Evolutionary conservation across 169 alveolate genomes (phyloP), one percentile per base, ranked within the genome.

Genomic region (Plasmodium yoelii): DNA sequence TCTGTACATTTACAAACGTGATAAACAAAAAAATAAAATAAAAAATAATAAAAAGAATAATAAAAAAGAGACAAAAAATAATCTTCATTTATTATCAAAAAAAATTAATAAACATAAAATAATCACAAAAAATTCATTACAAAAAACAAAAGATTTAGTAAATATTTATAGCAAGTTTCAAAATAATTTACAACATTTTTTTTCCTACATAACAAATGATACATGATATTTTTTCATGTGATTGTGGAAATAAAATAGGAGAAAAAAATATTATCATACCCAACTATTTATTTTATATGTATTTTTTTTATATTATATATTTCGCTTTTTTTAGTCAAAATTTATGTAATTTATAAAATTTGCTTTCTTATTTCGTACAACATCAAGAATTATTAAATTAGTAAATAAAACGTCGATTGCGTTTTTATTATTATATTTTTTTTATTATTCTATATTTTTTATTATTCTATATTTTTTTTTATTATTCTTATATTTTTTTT

Each of bases 1-100:
- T 53, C 72, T 80, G 9, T 80, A 80, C n/a, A 51, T 65, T 80
- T 80, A 80, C 73, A 39, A 53, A 56, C 56, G 82, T 2, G 51
- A 67, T 19, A 80, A 70, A 65, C 53, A 26, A 7, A 80, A 28
- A 12, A 80, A 65, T 8, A 65, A 57, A 46, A 55, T n/a, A 22
- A 80, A 57, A 65, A 64, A 80, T 65, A 80, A 15, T 5, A 57
- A 64, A 26, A 26, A 28, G 5, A 42, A 26, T 3, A 80, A 28
- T 5, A 80, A 65, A 34, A 65, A 57, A 46, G 68, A 26, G 9
- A 80, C 44, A 67, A 80, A 80, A 80, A 80, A 15, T 5, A 57
- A 65, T 60, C 77, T 51, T 26, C 57, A 34, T 39, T n/a, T 51
- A 53, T 12, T 65, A 51, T 67, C 80, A 13, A 80, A 80, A 67